Evolutionary conservation across 768 basidiomycete genomes (phyloP), one percentile per base, ranked within the genome.

Genomic region (Rhizopogon vinicolor): DNA sequence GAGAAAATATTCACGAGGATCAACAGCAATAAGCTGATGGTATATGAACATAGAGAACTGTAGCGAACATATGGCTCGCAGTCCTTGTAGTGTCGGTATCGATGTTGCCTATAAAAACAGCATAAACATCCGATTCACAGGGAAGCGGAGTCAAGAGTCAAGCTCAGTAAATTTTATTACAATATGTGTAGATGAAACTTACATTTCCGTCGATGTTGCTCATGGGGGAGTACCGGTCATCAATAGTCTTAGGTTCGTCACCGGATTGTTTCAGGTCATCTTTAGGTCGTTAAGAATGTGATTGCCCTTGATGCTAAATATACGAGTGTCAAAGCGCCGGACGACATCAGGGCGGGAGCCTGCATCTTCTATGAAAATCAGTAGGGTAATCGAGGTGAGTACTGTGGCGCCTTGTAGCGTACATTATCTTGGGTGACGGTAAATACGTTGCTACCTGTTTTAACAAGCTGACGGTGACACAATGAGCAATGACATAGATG

Each of bases 171-270:
- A 37, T 25, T 29, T 5, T 31, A 25, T 19, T 41, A 39, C 45
- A 42, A 53, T 10, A 18, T n/a, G 31, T 3, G 19, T 48, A 5
- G 28, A 33, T 48, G 35, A n/a, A 3, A 71, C 81, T 56, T 57
- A 87, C 89, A 29, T 78, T 68, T 25, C 88, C 87, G 53, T 84
- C 73, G 54, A 87, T 75, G 22, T 82, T 79, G 64, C 81, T 78
- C 0, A 78, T 73, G 2, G 90, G 90, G 63, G 13, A 91, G 69
- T 60, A 80, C 57, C 76, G 70, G 14, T 83, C 80, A 14, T 72
- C 69, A 6, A 86, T 58, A 18, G 76, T 63, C 42, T 75, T 74
- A 90, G 69, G 58, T 82, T 78, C 2, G 82, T 72, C 7, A 89
- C 75, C 1, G 86, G 80, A 44, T 75, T 78, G 12, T 69, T 65